These are phyloP conservation scores for Schrenkiella parvula DNA, from an alignment of 345 rosid genomes.

Conservation along the genomic window DNA sequence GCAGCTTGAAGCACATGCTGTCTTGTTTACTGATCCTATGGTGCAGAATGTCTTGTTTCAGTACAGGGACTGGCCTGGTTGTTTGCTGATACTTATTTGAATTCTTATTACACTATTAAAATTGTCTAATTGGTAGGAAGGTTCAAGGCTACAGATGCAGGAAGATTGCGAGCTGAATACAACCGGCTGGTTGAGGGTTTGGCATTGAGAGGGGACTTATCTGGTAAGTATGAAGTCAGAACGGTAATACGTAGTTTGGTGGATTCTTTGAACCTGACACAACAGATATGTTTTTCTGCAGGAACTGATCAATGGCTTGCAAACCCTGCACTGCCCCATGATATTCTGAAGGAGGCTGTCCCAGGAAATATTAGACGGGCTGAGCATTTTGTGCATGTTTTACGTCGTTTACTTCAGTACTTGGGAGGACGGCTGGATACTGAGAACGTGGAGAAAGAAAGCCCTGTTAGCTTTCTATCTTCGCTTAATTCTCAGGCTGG, in stretches of 20 bases:
- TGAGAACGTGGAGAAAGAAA: constrained; percentile 89
- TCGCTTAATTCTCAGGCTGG: constrained; percentile 76
- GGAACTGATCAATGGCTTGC: constrained; percentile 89
- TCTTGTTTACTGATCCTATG: background rate
- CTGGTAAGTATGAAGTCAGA: constrained; percentile 43
- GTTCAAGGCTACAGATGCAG: constrained; percentile 97
- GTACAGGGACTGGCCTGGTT: background rate
- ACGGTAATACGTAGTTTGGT: constrained; percentile 3
- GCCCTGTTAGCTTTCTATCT: constrained; percentile 80
- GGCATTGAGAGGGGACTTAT: constrained; percentile 83
- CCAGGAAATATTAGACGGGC: constrained; percentile 98
- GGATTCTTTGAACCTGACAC: constrained; percentile 9
- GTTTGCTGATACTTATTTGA: constrained; percentile 19
- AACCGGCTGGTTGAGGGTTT: constrained; percentile 90
- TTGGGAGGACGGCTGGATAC: constrained; percentile 69
- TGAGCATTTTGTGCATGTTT: constrained; percentile 88
- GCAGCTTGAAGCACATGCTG: constrained; percentile 4
- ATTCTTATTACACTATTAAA: constrained; percentile 36
- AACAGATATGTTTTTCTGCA: constrained; percentile 29
- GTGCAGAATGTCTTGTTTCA: constrained; percentile 6
- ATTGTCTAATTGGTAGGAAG: constrained; percentile 84
- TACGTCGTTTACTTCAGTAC: constrained; percentile 88
- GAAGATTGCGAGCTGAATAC: constrained; percentile 91
- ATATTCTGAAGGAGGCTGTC: constrained; percentile 91
- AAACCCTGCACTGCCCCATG: constrained; percentile 97